Evolutionary conservation across 805 yeast species (phyloP).

Genomic region (Yamadazyma paraphyllophila): DNA sequence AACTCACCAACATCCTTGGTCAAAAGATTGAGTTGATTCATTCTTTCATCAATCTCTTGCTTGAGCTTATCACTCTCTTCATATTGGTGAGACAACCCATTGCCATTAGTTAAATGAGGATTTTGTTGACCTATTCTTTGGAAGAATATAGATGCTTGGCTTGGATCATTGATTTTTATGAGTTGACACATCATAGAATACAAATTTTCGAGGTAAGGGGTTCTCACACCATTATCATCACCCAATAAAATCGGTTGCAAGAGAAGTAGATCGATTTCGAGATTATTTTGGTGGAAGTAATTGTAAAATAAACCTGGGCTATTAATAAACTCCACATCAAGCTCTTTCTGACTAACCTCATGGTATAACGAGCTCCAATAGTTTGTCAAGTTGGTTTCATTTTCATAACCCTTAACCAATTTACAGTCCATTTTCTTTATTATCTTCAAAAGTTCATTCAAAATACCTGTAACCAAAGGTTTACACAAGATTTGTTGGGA

Average conservation of each 20-base stretch:
- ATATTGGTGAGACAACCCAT: background rate
- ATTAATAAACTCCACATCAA: constrained; percentile 33
- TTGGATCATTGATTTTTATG: constrained; percentile 41
- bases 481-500: constrained; percentile 72
- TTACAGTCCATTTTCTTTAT: constrained; percentile 76
- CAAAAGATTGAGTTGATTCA: constrained; percentile 20
- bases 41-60: constrained; percentile 18
- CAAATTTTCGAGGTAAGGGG: constrained; percentile 86
- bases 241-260: constrained; percentile 86
- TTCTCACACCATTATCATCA: constrained; percentile 82
- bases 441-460: constrained; percentile 70
- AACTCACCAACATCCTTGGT: constrained; percentile 20
- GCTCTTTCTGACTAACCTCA: constrained; percentile 1
- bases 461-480: constrained; percentile 79
- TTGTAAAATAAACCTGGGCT: constrained; percentile 66
- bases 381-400: constrained; percentile 56
- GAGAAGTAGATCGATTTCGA: constrained; percentile 71
- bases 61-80: constrained; percentile 5
- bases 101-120: background rate
- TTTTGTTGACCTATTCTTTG: constrained; percentile 17
- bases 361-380: constrained; percentile 52
- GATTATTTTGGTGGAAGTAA: constrained; percentile 48
- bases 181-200: constrained; percentile 75
- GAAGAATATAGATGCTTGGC: constrained; percentile 28
- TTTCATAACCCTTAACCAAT: constrained; percentile 66